Evolutionary conservation across 805 yeast species (phyloP), one percentile per base, ranked within the genome.

Genomic region (Citeromyces nyonsensis): DNA sequence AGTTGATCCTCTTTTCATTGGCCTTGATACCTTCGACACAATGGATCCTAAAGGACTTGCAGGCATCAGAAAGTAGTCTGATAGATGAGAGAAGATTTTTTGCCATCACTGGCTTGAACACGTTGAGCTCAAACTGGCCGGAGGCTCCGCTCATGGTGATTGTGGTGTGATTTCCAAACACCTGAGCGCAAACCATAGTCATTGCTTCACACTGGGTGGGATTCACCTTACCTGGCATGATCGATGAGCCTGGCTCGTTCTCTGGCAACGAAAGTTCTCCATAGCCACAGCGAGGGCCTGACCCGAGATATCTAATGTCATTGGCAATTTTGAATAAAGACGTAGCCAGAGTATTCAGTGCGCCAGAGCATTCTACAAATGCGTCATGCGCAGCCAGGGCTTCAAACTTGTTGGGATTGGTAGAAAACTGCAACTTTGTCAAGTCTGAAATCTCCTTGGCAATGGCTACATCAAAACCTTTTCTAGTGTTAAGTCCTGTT

Each of bases 301-400:
- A 83, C 42, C 97, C 98, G 47, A 91, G 73, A 71, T 91, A 91
- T 63, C 98, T 73, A 57, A 91, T 91, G 57, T 91, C 98, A 59
- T 91, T 84, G 48, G 96, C 97, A 47, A 91, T 91, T 70, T 91
- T 91, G 77, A 65, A 91, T 47, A 91, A 66, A 14, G 96, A 85
- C 26, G 73, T 82, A 28, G 97, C 96, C 38, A 91, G 74, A 33
- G 95, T 84, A 74, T 88, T 91, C 45, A 91, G 68, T 30, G 96
- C 95, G 54, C 97, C 98, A 25, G 94, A 81, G 34, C 94, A 91
- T 66, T 88, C 97, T 36, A 91, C 97, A 47, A 91, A 67, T 40
- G 98, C 98, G 54, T 91, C 98, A 55, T 91, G 98, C 30, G 97
- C 95, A 46, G 98, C 98, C 44, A 91, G 70, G 26, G 97, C 98